Percentiles rank a stretch among this genome's conserved stretches.
These are phyloP conservation scores for Zygotorulaspora chibaensis DNA, from an alignment of 805 yeast species.

Conservation along the genomic window DNA sequence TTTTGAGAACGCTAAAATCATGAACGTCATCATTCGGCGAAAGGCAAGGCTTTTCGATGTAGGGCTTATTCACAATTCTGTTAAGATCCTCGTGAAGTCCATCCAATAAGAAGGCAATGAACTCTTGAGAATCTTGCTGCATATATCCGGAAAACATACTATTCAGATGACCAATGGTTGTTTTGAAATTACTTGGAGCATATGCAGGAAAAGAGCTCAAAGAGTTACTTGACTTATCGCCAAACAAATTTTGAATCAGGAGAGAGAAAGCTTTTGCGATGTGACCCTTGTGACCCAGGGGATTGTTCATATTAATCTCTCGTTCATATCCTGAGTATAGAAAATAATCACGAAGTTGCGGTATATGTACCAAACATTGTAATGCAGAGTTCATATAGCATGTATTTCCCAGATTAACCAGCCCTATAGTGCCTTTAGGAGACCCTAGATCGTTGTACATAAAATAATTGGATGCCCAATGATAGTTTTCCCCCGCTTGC, in stretches of 20 bases:
- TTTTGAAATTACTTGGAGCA: slow-evolving; percentile 75
- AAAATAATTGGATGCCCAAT: slow-evolving; percentile 38
- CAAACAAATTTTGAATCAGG: slow-evolving; percentile 58
- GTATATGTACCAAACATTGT: slow-evolving; percentile 83
- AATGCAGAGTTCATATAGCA: slow-evolving; percentile 95
- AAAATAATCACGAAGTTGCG: slow-evolving; percentile 77
- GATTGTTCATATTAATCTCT: slow-evolving; percentile 74
- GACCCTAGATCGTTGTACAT: slow-evolving; percentile 31
- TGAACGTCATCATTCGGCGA: slow-evolving; percentile 53
- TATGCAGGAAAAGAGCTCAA: slow-evolving; percentile 28
- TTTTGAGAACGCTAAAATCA: slow-evolving; percentile 48
- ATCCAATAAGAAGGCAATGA: slow-evolving; percentile 82
- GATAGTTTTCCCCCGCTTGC: slow-evolving; percentile 22
- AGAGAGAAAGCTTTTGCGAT: slow-evolving; percentile 73
- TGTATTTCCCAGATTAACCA: slow-evolving; percentile 78
- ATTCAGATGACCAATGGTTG: slow-evolving; percentile 72
- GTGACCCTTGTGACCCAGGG: slow-evolving; percentile 80
- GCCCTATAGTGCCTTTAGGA: slow-evolving; percentile 52
- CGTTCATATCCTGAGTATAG: slow-evolving; percentile 50
- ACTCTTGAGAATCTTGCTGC: slow-evolving; percentile 96
- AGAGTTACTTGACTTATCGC: slow-evolving; percentile 23
- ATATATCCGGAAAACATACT: slow-evolving; percentile 79
- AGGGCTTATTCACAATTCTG: slow-evolving; percentile 76
- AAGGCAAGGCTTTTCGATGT: slow-evolving; percentile 81
- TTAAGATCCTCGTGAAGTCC: slow-evolving; percentile 92